Conservation (phyloP, 2,329 filamentous ascomycete genomes). For the Thielaviopsis ethacetica region DNA sequence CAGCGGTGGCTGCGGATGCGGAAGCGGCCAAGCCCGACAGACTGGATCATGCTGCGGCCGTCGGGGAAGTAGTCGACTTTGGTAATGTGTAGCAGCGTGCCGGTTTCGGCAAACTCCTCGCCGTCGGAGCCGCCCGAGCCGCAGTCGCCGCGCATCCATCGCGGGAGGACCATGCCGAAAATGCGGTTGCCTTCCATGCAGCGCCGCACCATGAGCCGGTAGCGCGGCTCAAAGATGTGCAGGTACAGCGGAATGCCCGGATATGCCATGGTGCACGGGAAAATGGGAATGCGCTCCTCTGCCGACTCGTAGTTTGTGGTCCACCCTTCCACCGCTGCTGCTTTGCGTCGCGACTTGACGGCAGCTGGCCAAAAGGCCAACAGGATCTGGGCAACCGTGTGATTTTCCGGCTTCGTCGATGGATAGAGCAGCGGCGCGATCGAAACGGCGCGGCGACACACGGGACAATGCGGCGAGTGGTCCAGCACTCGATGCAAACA, state of each 20-base stretch:
- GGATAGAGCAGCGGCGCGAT: conserved; percentile 28
- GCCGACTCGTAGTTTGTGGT: conserved; percentile 33
- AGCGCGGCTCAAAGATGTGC: conserved; percentile 84
- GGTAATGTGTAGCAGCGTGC: conserved; percentile 62
- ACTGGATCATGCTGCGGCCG: conserved; percentile 68
- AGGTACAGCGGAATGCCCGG: conserved; percentile 73
- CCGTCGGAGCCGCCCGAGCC: conserved; percentile 16
- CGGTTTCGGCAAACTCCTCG: conserved; percentile 49
- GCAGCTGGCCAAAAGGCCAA: conserved; percentile 53
- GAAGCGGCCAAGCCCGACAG: conserved; percentile 61
- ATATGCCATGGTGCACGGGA: conserved; percentile 69
- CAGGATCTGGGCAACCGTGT: conserved; percentile 45
- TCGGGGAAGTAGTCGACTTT: conserved; percentile 59
- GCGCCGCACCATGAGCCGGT: conserved; percentile 74
- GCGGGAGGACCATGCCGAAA: conserved; percentile 76
- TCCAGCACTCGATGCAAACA: conserved; percentile 65
- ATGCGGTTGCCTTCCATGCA: conserved; percentile 55
- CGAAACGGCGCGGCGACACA: conserved; percentile 53
- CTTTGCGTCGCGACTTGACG: conserved; percentile 39
- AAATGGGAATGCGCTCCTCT: conserved; percentile 40
- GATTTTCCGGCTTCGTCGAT: conserved; percentile 38
- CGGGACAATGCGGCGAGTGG: conserved; percentile 61
- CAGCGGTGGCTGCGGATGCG: conserved; percentile 46
- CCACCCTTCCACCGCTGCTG: conserved; percentile 34
- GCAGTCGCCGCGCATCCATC: conserved; percentile 25